phyloP scores from a whole-genome alignment of 2,329 filamentous ascomycete genomes.

The Sclerotinia minor region DNA sequence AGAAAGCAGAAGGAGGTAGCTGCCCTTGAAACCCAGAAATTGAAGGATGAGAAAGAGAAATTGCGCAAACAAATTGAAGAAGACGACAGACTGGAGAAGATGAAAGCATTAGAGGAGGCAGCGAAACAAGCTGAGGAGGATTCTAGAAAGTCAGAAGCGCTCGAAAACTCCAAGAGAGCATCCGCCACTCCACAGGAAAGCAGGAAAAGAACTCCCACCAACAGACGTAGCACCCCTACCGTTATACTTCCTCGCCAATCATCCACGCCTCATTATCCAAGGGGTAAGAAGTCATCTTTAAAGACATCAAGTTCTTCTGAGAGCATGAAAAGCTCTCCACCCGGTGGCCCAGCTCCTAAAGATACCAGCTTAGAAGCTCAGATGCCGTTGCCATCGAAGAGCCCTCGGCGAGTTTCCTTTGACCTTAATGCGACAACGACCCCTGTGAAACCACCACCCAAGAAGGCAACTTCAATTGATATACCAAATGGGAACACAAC shows the following conservation, averaged over 20 bases:
- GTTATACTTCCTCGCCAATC: constrained; percentile 31
- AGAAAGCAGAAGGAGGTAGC: constrained; percentile 27
- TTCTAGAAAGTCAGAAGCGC: constrained; percentile 1
- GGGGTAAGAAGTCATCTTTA: constrained; percentile 34
- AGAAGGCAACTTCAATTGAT: constrained; percentile 7
- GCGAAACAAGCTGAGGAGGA: constrained; percentile 22
- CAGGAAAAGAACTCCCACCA: constrained; percentile 20
- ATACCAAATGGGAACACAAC: constrained; percentile 1
- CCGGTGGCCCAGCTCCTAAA: constrained; percentile 26
- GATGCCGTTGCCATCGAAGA: constrained; percentile 31
- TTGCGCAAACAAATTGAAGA: constrained; percentile 26
- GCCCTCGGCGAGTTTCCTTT: constrained; percentile 29
- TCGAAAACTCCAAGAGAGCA: neutral
- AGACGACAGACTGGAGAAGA: constrained; percentile 26
- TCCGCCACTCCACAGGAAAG: constrained; percentile 18
- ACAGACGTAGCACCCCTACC: constrained; percentile 23
- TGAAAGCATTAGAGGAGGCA: constrained; percentile 24
- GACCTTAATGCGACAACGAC: constrained; percentile 29
- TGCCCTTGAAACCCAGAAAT: constrained; percentile 23
- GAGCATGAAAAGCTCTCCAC: constrained; percentile 31
- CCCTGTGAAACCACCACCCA: constrained; percentile 6
- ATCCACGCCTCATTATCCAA: constrained; percentile 36
- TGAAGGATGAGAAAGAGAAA: constrained; percentile 31
- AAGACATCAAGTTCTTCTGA: constrained; percentile 33
- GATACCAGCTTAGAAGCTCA: constrained; percentile 34